Percentiles rank a stretch among this genome's conserved stretches.
These are phyloP conservation scores for Eimeria tenella DNA, from an alignment of 169 alveolate species.

Conservation along the genomic window DNA sequence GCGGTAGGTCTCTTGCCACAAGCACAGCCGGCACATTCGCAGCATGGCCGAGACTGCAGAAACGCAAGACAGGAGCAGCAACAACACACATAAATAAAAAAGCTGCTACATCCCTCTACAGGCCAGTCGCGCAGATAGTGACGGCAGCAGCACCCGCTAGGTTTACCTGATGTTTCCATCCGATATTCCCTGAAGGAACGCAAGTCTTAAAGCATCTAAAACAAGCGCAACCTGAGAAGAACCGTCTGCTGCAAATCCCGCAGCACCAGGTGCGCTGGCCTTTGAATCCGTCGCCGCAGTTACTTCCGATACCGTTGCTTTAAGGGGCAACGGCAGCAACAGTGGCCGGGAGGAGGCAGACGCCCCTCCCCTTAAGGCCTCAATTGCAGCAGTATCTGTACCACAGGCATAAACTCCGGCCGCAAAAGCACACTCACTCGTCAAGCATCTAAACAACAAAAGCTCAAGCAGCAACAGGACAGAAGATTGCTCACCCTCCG, in stretches of 20 bases:
- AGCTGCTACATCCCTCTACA: neutral
- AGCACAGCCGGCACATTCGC: constrained; percentile 40
- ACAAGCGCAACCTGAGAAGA: constrained; percentile 58
- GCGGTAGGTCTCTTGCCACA: constrained; percentile 35
- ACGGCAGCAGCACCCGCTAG: constrained; percentile 26
- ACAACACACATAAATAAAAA: neutral
- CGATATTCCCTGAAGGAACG: constrained; percentile 24
- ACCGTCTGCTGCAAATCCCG: constrained; percentile 28
- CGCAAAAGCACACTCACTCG: too few species aligned
- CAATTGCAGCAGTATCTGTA: constrained; percentile 21
- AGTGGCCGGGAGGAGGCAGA: constrained; percentile 39
- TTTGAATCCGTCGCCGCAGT: neutral
- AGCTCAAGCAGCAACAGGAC: constrained; percentile 23
- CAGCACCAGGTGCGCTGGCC: constrained; percentile 29
- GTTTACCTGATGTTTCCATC: constrained; percentile 19
- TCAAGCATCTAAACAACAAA: neutral
- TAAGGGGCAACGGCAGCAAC: constrained; percentile 47
- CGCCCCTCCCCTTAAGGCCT: constrained; percentile 17
- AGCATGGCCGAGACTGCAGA: constrained; percentile 59
- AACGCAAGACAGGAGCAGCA: neutral
- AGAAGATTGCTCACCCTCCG: constrained; percentile 37
- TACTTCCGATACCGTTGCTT: neutral
- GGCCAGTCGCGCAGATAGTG: constrained; percentile 18
- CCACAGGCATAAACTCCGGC: neutral
- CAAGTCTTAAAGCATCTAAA: constrained; percentile 31